These are phyloP conservation scores for Grigorovia yakushimaensis DNA, from an alignment of 805 yeast species.

Conservation along the genomic window DNA sequence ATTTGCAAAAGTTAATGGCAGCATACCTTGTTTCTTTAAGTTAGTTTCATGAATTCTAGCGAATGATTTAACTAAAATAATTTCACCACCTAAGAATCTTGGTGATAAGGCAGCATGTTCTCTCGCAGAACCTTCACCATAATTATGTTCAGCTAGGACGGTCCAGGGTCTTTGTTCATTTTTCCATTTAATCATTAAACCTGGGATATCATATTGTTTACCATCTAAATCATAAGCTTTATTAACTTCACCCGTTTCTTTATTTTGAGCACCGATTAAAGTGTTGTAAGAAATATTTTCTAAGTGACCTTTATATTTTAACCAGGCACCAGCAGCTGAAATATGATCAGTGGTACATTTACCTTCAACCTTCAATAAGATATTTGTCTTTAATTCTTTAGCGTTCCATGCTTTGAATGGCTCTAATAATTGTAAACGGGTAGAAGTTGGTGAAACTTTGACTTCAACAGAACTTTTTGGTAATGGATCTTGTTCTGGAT, in stretches of 20 bases:
- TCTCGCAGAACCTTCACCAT: constrained; percentile 99
- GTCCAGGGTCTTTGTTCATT: constrained; percentile 77
- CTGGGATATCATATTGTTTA: constrained; percentile 74
- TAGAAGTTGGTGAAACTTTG: constrained; percentile 77
- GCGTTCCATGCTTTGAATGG: constrained; percentile 87
- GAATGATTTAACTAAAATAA: constrained; percentile 85
- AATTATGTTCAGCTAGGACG: constrained; percentile 94
- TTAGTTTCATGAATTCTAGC: constrained; percentile 98
- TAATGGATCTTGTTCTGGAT: constrained; percentile 61
- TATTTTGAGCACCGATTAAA: constrained; percentile 91
- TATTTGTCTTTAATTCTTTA: constrained; percentile 65
- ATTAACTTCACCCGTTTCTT: constrained; percentile 94
- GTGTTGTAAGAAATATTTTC: constrained; percentile 94
- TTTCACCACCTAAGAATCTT: constrained; percentile 83
- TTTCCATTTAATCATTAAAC: constrained; percentile 93
- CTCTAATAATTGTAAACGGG: constrained; percentile 81
- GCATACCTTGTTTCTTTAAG: constrained; percentile 95
- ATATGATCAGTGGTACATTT: constrained; percentile 98
- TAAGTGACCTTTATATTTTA: constrained; percentile 95
- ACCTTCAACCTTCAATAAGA: constrained; percentile 87
- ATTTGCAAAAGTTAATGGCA: constrained; percentile 86
- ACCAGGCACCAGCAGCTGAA: constrained; percentile 98
- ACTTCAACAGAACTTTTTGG: constrained; percentile 52
- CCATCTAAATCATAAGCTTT: constrained; percentile 83
- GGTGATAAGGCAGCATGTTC: constrained; percentile 98